These are phyloP conservation scores for Colletotrichum viniferum DNA, from an alignment of 2,329 filamentous ascomycete genomes.

Conservation along the genomic window DNA sequence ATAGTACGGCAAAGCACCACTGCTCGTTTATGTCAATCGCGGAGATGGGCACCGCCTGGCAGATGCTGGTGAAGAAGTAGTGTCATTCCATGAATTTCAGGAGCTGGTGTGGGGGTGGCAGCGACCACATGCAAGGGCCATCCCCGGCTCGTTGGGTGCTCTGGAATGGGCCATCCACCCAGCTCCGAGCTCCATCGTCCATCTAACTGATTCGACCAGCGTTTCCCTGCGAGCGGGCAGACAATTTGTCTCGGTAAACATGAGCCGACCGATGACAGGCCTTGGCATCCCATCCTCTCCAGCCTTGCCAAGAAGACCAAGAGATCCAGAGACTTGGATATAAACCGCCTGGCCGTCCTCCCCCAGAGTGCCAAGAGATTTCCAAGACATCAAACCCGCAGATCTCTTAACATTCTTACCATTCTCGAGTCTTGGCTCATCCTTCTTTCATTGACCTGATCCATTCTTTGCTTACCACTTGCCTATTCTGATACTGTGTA, in stretches of 20 bases:
- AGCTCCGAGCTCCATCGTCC: not conserved
- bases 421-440: slow-evolving; percentile 17
- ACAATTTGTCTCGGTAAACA: not conserved
- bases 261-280: not conserved
- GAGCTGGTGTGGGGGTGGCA: not conserved
- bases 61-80: not conserved
- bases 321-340: slow-evolving; percentile 15
- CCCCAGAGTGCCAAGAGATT: slow-evolving; percentile 13
- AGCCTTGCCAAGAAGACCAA: not conserved
- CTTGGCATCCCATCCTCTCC: not conserved
- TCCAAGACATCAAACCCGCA: slow-evolving; percentile 13
- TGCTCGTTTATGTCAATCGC: slow-evolving; percentile 7
- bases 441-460: not conserved
- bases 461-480: not conserved
- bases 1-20: not conserved
- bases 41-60: not conserved
- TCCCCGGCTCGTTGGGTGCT: not conserved
- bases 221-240: not conserved
- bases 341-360: slow-evolving; percentile 14
- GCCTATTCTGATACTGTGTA: slow-evolving; percentile 10
- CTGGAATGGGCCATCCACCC: not conserved
- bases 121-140: not conserved
- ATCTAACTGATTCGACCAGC: slow-evolving; percentile 9
- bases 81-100: slow-evolving; percentile 6
- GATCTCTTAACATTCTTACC: slow-evolving; percentile 16